Base-by-base conservation (phyloP, 345 rosid species). In the Sapria himalayana region DNA sequence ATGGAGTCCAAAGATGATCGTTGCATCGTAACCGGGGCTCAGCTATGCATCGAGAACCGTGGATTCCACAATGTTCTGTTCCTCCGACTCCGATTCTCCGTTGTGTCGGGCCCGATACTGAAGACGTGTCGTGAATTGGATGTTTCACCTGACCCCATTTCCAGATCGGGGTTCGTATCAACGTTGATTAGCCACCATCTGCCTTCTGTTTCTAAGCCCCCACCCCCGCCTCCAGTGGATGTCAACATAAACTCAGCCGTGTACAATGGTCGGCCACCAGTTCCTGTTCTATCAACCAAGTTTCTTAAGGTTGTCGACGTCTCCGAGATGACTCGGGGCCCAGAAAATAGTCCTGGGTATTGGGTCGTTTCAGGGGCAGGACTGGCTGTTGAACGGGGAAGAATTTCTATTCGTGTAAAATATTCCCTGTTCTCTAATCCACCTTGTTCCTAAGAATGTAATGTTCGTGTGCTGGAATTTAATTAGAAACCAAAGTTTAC, bases 281-380 rank as follows among this genome's bases (percentile, higher is more conserved):
- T 70, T 19, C 91, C 94, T 0, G 69, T 64, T 9, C 98, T 74
- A 64, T 85, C 93, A 7, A 84, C 93, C 0, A 82, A 71, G 63
- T 93, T 76, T 49, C 54, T 82, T 38, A 89, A 79, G 68, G 69
- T 74, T 38, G 86, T 82, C 9, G 98, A 89, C 60, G 72, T 84
- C n/a, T 67, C 84, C 3, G 98, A 82, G 68, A 74, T 89, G 82
- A 48, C 73, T 0, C 67, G 98, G 50, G 98, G 98, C 32, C 95
- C 98, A 1, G 84, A 79, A 45, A 84, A 82, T 51, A 60, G 67
- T 53, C 98, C 98, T 0, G 95, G 98, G 13, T 89, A 89, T 58
- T 89, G 98, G 98, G 81, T 74, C 39, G 86, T 82, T 10, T 79
- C 98, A 0, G 98, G 98, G 39, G 98, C 95, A 34, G 76, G 72